Evolutionary conservation across 306 rosid genomes (phyloP), one percentile per base, ranked within the genome.

Genomic region (Begonia masoniana): DNA sequence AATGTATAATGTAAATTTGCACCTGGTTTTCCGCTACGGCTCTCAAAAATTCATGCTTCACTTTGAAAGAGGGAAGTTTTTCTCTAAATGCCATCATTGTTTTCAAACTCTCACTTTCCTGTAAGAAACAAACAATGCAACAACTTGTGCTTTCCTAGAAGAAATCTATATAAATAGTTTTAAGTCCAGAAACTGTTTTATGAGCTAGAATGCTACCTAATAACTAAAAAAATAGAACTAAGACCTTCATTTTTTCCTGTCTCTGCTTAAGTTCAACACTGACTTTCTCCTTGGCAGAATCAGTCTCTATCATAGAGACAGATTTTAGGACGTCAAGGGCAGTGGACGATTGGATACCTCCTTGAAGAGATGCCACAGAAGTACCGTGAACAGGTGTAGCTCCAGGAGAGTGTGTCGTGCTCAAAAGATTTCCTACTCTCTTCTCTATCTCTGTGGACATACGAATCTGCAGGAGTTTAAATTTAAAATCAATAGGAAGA

Each of bases 21-120:
- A 89, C 97, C 97, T 85, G 97, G 71, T 82, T 85, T 76, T 76
- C 77, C 35, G 61, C 68, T 76, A 82, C 87, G 35, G 88, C 85
- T 76, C 75, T 78, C 64, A 89, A 71, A 70, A 89, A 82, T 66
- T 80, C 78, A 2, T 85, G 80, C 71, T 73, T 89, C 94, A 83
- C 66, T 63, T 76, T 78, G 75, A 71, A 80, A 14, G 97, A 91
- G 51, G 95, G 97, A 64, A 89, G 95, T 51, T 73, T 80, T 81
- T 85, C 91, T 61, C 85, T 76, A 59, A 89, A 89, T 47, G 74
- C 67, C 67, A 58, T 77, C 78, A 85, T 85, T 71, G 74, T 78
- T 73, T 66, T 80, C 57, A 75, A 60, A 68, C 75, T 56, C 72
- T 67, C 76, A 54, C 82, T 75, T 56, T 63, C 70, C 97, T 89